Percentiles rank a stretch among this genome's conserved stretches.
These are phyloP conservation scores for Amanita exitialis DNA, from an alignment of 768 basidiomycete genomes.

Conservation along the genomic window DNA sequence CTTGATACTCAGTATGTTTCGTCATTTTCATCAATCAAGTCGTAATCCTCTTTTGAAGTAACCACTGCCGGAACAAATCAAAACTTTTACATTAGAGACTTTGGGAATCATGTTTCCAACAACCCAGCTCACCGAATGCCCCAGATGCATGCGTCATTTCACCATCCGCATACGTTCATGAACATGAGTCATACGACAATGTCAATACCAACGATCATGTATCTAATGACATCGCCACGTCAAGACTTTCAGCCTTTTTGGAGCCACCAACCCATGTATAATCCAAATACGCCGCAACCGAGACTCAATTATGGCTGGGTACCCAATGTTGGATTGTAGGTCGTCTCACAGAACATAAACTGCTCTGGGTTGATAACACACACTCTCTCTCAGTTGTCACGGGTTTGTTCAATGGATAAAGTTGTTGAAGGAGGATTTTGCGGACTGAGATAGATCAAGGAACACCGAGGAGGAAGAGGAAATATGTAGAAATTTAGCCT, in stretches of 20 bases:
- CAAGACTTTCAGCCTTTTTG: slow-evolving; percentile 26
- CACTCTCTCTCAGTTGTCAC: neutral
- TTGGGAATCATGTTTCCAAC: slow-evolving; percentile 8
- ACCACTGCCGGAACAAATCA: slow-evolving; percentile 30
- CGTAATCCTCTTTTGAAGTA: slow-evolving; percentile 16
- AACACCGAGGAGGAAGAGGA: too few species aligned
- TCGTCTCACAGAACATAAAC: neutral
- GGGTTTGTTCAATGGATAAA: slow-evolving; percentile 8
- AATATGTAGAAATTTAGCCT: too few species aligned
- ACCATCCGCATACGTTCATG: slow-evolving; percentile 7
- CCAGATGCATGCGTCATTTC: slow-evolving; percentile 5
- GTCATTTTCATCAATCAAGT: neutral
- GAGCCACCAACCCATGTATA: slow-evolving; percentile 17
- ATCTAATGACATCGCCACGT: slow-evolving; percentile 29
- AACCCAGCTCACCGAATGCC: slow-evolving; percentile 8
- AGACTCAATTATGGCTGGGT: slow-evolving; percentile 13
- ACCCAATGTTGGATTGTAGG: slow-evolving; percentile 15
- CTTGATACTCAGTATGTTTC: slow-evolving; percentile 28
- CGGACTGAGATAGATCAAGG: neutral
- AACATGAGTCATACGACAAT: slow-evolving; percentile 6
- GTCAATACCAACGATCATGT: slow-evolving; percentile 26
- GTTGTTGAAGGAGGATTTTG: slow-evolving; percentile 7
- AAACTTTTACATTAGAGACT: slow-evolving; percentile 29
- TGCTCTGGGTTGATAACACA: neutral
- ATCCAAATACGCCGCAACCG: slow-evolving; percentile 4